Evolutionary conservation across 805 yeast genomes (phyloP).

Genomic region (Yamadazyma ubonensis): DNA sequence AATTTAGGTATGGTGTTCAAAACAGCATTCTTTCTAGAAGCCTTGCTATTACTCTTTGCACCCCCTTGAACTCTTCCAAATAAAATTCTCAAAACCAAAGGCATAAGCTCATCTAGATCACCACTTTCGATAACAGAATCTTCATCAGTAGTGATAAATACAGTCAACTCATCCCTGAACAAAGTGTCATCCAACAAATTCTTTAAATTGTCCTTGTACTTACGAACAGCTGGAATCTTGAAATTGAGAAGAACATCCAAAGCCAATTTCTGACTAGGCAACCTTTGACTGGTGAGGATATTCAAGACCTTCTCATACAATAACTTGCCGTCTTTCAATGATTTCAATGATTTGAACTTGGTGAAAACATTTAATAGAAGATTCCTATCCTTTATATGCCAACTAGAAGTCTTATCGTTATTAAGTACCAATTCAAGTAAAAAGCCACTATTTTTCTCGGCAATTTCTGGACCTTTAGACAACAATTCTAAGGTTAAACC

Average conservation of each 20-base stretch:
- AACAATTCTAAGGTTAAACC: constrained; percentile 59
- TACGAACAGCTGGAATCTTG: constrained; percentile 55
- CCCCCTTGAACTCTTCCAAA: constrained; percentile 83
- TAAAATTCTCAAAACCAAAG: constrained; percentile 70
- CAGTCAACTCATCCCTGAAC: constrained; percentile 81
- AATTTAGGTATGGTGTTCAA: constrained; percentile 61
- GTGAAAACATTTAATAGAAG: constrained; percentile 61
- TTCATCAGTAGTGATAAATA: constrained; percentile 49
- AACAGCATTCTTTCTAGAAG: constrained; percentile 70
- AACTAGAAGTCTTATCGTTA: constrained; percentile 24
- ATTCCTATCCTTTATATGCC: constrained; percentile 56
- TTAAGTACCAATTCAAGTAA: constrained; percentile 59
- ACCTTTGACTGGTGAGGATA: constrained; percentile 59
- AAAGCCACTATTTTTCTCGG: constrained; percentile 59
- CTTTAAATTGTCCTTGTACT: constrained; percentile 69
- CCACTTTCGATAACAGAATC: constrained; percentile 57
- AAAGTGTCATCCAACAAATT: constrained; percentile 78
- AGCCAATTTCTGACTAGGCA: constrained; percentile 69
- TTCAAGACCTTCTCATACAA: constrained; percentile 53
- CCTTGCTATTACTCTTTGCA: constrained; percentile 65
- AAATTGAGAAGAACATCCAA: constrained; percentile 66
- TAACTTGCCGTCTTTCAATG: constrained; percentile 50
- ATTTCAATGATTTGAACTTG: constrained; percentile 61
- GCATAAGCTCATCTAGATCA: constrained; percentile 64
- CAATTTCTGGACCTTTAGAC: constrained; percentile 57